These are phyloP conservation scores for Cyclospora cayetanensis DNA, from an alignment of 169 alveolate species.

Conservation along the genomic window DNA sequence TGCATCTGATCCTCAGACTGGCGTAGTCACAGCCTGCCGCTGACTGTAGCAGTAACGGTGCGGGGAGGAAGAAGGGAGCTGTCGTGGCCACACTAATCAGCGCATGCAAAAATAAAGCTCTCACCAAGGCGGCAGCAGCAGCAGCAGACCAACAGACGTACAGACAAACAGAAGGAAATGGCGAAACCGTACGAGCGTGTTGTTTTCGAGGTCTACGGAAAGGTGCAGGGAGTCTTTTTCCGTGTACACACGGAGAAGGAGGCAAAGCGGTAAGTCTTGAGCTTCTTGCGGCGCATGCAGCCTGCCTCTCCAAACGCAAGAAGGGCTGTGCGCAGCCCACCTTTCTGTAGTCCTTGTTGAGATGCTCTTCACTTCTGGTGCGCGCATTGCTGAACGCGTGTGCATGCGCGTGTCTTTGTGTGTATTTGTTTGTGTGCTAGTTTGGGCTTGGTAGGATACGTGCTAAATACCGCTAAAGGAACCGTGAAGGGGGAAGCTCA, in stretches of 20 bases:
- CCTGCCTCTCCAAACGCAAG: not conserved
- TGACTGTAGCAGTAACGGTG: not conserved
- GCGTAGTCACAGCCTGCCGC: constrained; percentile 75
- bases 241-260: constrained; percentile 34
- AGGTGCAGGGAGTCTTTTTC: constrained; percentile 45
- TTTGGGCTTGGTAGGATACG: constrained; percentile 13
- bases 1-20: constrained; percentile 88
- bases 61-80: not conserved
- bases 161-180: too few relatives aligned
- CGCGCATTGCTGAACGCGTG: not conserved
- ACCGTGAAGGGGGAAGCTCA: constrained; percentile 27
- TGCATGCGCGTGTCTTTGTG: not conserved
- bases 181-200: not conserved
- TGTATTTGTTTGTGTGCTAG: not conserved
- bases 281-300: not conserved
- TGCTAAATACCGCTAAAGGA: constrained; percentile 7
- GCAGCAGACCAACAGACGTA: too few relatives aligned
- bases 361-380: not conserved
- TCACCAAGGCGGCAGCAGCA: not conserved
- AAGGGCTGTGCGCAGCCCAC: not conserved
- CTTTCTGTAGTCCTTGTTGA: not conserved
- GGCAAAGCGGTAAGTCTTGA: not conserved
- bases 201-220: constrained; percentile 43
- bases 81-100: not conserved
- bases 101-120: not conserved